A percentile compares a stretch with the other conserved stretches of the same genome.
Evolutionary conservation across 768 basidiomycete species (phyloP).

Genomic region (Pleurotus djamor): DNA sequence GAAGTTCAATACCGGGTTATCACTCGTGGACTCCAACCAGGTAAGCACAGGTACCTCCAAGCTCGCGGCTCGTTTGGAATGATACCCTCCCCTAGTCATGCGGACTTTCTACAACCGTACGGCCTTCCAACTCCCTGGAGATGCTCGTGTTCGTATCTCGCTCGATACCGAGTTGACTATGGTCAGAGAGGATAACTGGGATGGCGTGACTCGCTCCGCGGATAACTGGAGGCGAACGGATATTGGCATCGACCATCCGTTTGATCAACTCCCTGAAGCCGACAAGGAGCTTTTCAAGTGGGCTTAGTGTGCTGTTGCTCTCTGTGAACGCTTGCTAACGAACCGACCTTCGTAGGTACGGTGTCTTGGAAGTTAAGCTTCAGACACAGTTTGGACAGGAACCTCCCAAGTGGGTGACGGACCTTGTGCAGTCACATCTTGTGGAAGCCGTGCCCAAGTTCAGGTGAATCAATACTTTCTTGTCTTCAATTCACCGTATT

Average conservation of each 20-base stretch:
- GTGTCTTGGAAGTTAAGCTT: slow-evolving; percentile 95
- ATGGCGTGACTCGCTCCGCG: slow-evolving; percentile 70
- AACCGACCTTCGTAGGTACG: slow-evolving; percentile 51
- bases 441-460: slow-evolving; percentile 99
- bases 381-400: slow-evolving; percentile 96
- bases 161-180: slow-evolving; percentile 96
- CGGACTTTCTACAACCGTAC: slow-evolving; percentile 98
- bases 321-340: not conserved
- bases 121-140: slow-evolving; percentile 97
- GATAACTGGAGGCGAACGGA: slow-evolving; percentile 95
- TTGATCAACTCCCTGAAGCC: slow-evolving; percentile 65
- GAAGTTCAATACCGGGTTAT: slow-evolving; percentile 93
- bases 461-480: slow-evolving; percentile 45
- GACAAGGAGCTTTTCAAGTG: slow-evolving; percentile 95
- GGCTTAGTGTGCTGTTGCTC: slow-evolving; percentile 12
- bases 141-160: slow-evolving; percentile 98
- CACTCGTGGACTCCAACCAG: slow-evolving; percentile 78
- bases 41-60: slow-evolving; percentile 38
- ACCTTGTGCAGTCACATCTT: slow-evolving; percentile 92
- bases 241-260: slow-evolving; percentile 91
- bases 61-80: not conserved
- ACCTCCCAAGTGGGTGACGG: slow-evolving; percentile 94
- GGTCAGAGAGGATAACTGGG: slow-evolving; percentile 97
- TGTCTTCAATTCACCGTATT: not conserved
- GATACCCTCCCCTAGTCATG: slow-evolving; percentile 61